Percentiles rank a stretch among this genome's conserved stretches.
Conservation (phyloP, 306 rosid genomes). For the Malus sieversii region DNA sequence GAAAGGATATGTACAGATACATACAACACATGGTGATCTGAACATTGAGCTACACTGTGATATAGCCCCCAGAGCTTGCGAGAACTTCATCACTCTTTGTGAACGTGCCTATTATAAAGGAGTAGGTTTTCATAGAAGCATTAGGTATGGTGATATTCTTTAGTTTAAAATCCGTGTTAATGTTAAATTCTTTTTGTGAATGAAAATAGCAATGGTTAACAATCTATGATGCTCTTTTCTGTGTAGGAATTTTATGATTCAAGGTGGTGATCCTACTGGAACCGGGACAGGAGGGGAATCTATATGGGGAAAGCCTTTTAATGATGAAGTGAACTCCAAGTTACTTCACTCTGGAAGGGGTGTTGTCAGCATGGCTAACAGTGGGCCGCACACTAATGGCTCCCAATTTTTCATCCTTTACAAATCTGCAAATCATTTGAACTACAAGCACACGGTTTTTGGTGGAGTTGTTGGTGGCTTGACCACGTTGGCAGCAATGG, state of each 20-base stretch:
- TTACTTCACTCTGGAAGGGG: constrained; percentile 91
- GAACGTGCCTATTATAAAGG: constrained; percentile 91
- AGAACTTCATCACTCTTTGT: constrained; percentile 91
- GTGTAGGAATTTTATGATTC: constrained; percentile 90
- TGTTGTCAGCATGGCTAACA: constrained; percentile 95
- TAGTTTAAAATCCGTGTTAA: background rate
- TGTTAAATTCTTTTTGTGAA: background rate
- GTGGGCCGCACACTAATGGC: constrained; percentile 96
- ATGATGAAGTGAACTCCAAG: constrained; percentile 90
- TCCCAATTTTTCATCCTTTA: constrained; percentile 92
- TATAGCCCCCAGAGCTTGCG: constrained; percentile 85
- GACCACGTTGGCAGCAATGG: constrained; percentile 82
- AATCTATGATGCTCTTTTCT: constrained; percentile 7
- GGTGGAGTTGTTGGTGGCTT: constrained; percentile 90
- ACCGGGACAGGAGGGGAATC: constrained; percentile 96
- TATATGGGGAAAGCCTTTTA: constrained; percentile 91
- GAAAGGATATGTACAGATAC: constrained; percentile 91
- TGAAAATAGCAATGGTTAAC: background rate
- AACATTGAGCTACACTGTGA: constrained; percentile 95
- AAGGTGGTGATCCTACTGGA: constrained; percentile 98
- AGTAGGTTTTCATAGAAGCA: constrained; percentile 80
- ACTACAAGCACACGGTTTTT: constrained; percentile 91
- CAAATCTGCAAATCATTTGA: constrained; percentile 91
- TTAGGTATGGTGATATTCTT: constrained; percentile 42
- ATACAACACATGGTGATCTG: constrained; percentile 90